Evolutionary conservation across 2,329 filamentous ascomycete species (phyloP).

Genomic region (Podosphaera fusca): DNA sequence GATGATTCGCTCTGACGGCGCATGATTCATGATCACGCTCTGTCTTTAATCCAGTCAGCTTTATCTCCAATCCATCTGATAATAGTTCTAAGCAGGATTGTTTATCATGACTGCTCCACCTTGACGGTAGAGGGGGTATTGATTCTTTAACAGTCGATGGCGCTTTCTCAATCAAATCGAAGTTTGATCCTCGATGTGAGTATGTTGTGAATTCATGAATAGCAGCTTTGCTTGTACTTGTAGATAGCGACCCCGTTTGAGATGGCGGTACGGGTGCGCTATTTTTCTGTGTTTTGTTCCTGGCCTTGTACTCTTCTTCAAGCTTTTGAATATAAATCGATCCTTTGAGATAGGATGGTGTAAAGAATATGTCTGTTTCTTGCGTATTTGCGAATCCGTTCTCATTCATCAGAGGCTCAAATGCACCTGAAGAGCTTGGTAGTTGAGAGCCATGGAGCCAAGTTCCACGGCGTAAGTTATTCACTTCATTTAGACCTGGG

Average conservation of each 20-base stretch:
- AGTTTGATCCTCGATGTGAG: constrained; percentile 53
- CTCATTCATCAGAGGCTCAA: constrained; percentile 13
- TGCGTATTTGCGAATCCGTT: constrained; percentile 7
- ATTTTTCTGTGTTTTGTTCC: constrained; percentile 24
- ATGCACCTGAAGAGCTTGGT: constrained; percentile 16
- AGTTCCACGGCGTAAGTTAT: constrained; percentile 9
- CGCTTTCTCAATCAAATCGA: constrained; percentile 62
- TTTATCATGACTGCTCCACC: constrained; percentile 66
- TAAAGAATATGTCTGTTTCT: constrained; percentile 36
- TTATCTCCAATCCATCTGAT: constrained; percentile 50
- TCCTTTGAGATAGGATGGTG: constrained; percentile 59
- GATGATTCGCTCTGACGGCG: constrained; percentile 58
- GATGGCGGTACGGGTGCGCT: constrained; percentile 21
- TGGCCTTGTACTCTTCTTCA: constrained; percentile 43
- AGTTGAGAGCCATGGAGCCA: constrained; percentile 13
- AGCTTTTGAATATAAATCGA: constrained; percentile 61
- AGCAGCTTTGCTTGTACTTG: constrained; percentile 28
- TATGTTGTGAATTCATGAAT: constrained; percentile 34
- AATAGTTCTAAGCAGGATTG: constrained; percentile 49
- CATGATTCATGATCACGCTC: constrained; percentile 50
- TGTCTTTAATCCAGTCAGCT: constrained; percentile 26
- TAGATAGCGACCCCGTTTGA: constrained; percentile 24
- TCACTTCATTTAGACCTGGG: constrained; percentile 9
- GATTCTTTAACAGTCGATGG: constrained; percentile 36
- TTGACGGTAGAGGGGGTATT: constrained; percentile 48